These are phyloP conservation scores for Luffa acutangula DNA, from an alignment of 306 rosid species.

Conservation along the genomic window DNA sequence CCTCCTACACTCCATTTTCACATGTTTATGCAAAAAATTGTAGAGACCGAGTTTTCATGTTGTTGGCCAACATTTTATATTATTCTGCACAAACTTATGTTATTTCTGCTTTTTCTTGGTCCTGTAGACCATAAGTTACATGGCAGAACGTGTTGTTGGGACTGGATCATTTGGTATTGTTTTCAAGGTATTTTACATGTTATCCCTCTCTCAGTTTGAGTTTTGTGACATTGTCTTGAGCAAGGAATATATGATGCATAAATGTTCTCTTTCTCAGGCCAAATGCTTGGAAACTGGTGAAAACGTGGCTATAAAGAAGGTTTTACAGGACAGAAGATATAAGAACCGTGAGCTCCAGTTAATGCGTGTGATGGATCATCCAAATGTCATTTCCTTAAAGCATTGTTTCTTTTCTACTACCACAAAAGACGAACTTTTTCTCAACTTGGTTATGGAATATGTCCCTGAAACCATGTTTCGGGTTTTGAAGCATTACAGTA, in stretches of 20 bases:
- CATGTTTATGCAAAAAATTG: not conserved
- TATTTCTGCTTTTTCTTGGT: not conserved
- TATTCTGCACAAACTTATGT: not conserved
- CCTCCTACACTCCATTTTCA: not conserved
- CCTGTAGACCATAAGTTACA: constrained; percentile 89
- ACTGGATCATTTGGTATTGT: constrained; percentile 92
- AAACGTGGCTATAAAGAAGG: constrained; percentile 88
- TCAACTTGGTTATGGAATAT: constrained; percentile 96
- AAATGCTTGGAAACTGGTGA: constrained; percentile 95
- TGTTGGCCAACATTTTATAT: not conserved
- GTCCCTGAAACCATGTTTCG: constrained; percentile 86
- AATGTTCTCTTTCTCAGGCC: constrained; percentile 38
- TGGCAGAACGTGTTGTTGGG: constrained; percentile 94
- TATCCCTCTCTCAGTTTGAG: not conserved
- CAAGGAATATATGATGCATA: not conserved
- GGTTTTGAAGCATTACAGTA: constrained; percentile 71
- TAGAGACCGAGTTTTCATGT: not conserved
- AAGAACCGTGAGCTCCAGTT: constrained; percentile 89
- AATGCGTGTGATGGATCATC: constrained; percentile 97
- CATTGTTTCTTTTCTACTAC: constrained; percentile 97
- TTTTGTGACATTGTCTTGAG: not conserved
- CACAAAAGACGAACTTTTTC: constrained; percentile 78
- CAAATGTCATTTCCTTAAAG: constrained; percentile 79
- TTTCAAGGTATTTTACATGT: constrained; percentile 54
- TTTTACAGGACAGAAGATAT: constrained; percentile 80